phyloP scores from a whole-genome alignment of 1,139 yeast genomes.

The Kodamaea plutei region DNA sequence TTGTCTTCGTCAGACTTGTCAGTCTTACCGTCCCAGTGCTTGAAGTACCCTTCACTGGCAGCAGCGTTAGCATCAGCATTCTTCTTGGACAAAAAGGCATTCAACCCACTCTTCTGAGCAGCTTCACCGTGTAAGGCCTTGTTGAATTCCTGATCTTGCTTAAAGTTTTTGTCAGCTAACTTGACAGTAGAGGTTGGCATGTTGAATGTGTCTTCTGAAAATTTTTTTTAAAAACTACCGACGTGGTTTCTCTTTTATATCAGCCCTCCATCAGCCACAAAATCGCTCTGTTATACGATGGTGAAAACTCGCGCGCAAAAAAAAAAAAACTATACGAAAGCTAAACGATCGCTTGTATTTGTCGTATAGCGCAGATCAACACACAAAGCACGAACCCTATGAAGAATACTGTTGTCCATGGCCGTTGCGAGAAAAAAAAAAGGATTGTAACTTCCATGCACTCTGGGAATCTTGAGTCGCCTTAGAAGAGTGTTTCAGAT shows the following conservation, averaged over 20 bases:
- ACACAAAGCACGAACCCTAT: too few relatives aligned
- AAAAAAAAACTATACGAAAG: too few relatives aligned
- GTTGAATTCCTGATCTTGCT: constrained; percentile 63
- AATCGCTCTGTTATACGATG: too few relatives aligned
- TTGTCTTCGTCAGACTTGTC: constrained; percentile 70
- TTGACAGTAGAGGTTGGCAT: constrained; percentile 11
- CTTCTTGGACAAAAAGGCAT: constrained; percentile 67
- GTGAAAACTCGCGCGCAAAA: too few relatives aligned
- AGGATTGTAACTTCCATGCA: too few relatives aligned
- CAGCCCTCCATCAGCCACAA: not conserved
- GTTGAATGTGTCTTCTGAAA: not conserved
- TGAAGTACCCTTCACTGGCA: constrained; percentile 87
- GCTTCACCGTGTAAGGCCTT: constrained; percentile 82
- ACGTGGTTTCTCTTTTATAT: too few relatives aligned
- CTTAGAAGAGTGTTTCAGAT: too few relatives aligned
- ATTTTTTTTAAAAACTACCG: not conserved
- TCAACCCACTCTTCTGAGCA: constrained; percentile 62
- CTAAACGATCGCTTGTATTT: too few relatives aligned
- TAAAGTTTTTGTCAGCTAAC: constrained; percentile 36
- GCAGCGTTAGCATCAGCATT: constrained; percentile 70
- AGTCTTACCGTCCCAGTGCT: constrained; percentile 94
- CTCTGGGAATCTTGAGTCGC: too few relatives aligned
- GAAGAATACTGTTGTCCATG: too few relatives aligned
- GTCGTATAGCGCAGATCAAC: too few relatives aligned
- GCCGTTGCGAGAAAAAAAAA: too few relatives aligned